A percentile compares a stretch with the other conserved stretches of the same genome.
These are phyloP conservation scores for Vigna unguiculata DNA, from an alignment of 306 rosid species.

Conservation along the genomic window DNA sequence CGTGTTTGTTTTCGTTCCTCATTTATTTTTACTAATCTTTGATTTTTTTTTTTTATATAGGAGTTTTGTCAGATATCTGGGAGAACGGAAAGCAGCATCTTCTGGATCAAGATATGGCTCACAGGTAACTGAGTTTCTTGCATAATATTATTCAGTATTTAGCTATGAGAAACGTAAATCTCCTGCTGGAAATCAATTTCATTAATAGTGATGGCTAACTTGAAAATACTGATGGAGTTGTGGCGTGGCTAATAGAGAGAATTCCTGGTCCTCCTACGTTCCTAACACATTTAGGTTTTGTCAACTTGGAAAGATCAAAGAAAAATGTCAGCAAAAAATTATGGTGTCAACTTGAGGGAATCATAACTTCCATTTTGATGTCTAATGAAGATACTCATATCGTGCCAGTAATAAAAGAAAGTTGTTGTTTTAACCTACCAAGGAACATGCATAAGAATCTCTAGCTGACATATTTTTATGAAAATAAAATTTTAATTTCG, in stretches of 20 bases:
- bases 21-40: constrained; percentile 21
- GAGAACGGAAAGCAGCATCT: constrained; percentile 72
- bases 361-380: constrained; percentile 5
- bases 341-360: background rate
- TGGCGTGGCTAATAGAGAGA: background rate
- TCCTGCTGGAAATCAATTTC: constrained; percentile 30
- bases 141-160: constrained; percentile 9
- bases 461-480: background rate
- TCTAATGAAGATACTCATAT: background rate
- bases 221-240: constrained; percentile 23
- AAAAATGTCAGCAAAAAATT: background rate
- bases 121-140: constrained; percentile 61
- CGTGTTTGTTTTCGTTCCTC: constrained; percentile 31
- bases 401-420: background rate
- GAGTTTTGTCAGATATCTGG: constrained; percentile 85
- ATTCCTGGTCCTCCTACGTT: background rate
- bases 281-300: constrained; percentile 3
- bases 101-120: constrained; percentile 78
- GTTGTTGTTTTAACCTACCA: background rate
- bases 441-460: constrained; percentile 24
- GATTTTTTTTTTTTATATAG: constrained; percentile 44
- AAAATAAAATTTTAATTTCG: background rate
- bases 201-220: background rate
- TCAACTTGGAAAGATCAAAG: background rate
- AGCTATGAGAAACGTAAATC: constrained; percentile 20